Base-by-base conservation (phyloP, 345 rosid genomes). In the Lepidium aucheri region DNA sequence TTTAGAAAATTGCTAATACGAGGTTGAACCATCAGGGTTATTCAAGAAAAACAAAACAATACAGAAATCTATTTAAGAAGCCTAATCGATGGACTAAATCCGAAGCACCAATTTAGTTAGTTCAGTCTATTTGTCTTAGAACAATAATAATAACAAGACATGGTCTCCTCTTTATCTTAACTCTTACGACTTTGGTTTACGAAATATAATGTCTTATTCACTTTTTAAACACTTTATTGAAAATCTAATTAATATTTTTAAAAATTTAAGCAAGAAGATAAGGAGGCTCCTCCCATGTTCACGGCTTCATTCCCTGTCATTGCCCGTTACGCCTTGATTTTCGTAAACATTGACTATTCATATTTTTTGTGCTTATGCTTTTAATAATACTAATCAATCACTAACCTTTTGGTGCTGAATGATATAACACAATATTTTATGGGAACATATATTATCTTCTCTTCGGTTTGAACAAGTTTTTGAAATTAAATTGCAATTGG, bases 241-340 rank as follows among this genome's bases (percentile, higher is more conserved):
- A 38, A 13, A 44, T 18, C 4, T 20, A 22, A 61, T 45, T 33
- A 32, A 28, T 9, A 45, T 45, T n/a, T 26, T 26, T 0, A 26
- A 26, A 26, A 33, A 26, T 64, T 26, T 64, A 49, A 39, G 39
- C 5, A 50, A 51, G 58, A 26, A 24, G 74, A 51, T 32, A 30
- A 69, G 58, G 53, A 69, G 74, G 74, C 67, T 69, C 67, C 67
- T 26, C 51, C 67, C 74, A 69, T 52, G 67, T 69, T 69, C 74
- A 60, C 53, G 60, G 67, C 53, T 51, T 51, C 67, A 60, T 69
- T 60, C 58, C 42, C 42, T 68, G 44, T 14, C 69, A 64, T 26
- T 26, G 36, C 69, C 24, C 35, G 33, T 17, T 69, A n/a, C 51
- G 67, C 60, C 59, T 69, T 17, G 74, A 34, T 70, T 43, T 34